Evolutionary conservation across 805 yeast species (phyloP).

Genomic region (Metschnikowia anglica): DNA sequence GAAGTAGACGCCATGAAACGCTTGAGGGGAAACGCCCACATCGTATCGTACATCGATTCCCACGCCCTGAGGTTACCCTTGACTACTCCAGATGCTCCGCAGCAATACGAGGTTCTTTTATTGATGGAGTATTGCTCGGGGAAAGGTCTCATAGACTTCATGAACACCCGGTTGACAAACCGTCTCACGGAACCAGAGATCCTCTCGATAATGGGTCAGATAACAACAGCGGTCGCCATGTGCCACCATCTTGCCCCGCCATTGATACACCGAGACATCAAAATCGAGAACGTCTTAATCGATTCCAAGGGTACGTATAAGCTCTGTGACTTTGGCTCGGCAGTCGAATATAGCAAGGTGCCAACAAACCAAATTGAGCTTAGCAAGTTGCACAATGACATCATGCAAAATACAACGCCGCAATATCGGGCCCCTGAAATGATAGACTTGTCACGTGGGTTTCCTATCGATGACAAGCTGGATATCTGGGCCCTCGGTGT

Average conservation of each 20-base stretch:
- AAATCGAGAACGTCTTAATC: constrained; percentile 76
- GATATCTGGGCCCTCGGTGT: constrained; percentile 88
- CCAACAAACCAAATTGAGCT: constrained; percentile 64
- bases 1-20: constrained; percentile 98
- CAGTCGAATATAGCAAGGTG: constrained; percentile 61
- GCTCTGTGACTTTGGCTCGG: constrained; percentile 81
- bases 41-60: constrained; percentile 91
- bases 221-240: constrained; percentile 71
- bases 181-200: constrained; percentile 69
- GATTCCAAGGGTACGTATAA: constrained; percentile 59
- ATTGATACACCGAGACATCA: constrained; percentile 74
- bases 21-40: constrained; percentile 69
- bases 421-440: constrained; percentile 85
- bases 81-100: constrained; percentile 24
- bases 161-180: constrained; percentile 69
- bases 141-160: constrained; percentile 74
- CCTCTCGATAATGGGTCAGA: constrained; percentile 63
- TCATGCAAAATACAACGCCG: constrained; percentile 78
- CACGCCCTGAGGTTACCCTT: constrained; percentile 75
- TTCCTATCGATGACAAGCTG: constrained; percentile 76
- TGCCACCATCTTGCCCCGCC: constrained; percentile 75
- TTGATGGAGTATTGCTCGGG: constrained; percentile 78
- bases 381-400: constrained; percentile 59
- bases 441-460: constrained; percentile 67
- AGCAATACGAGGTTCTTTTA: constrained; percentile 71